phyloP scores from a whole-genome alignment of 129 eudicot genomes.

The Tagetes patula region DNA sequence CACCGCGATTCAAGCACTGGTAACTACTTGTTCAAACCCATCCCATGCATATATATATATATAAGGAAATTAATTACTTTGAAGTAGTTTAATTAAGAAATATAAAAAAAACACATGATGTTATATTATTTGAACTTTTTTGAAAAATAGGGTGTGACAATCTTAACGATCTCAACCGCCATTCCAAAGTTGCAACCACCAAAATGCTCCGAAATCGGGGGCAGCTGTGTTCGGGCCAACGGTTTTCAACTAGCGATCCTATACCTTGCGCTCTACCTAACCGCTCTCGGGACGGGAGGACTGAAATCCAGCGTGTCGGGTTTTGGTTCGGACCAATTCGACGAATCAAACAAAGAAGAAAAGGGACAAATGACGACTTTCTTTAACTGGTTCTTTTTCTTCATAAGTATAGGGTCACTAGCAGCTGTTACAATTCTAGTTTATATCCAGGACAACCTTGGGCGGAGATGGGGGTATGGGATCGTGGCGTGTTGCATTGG shows the following conservation, averaged over 20 bases:
- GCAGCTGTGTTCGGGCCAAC: constrained; percentile 57
- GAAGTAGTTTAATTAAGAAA: too few relatives aligned
- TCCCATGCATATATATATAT: too few relatives aligned
- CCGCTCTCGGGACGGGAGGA: constrained; percentile 97
- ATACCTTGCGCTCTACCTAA: constrained; percentile 69
- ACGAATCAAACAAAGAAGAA: constrained; percentile 64
- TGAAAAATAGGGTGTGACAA: constrained; percentile 65
- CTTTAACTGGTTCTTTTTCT: constrained; percentile 96
- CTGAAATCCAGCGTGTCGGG: constrained; percentile 92
- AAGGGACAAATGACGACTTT: constrained; percentile 65
- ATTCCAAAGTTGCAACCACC: constrained; percentile 89
- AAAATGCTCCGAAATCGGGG: constrained; percentile 44
- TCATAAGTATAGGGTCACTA: constrained; percentile 84
- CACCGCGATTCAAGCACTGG: constrained; percentile 76
- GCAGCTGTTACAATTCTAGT: constrained; percentile 81
- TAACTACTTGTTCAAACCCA: constrained; percentile 30
- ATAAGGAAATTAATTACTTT: too few relatives aligned
- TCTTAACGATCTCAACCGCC: constrained; percentile 75
- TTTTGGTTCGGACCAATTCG: constrained; percentile 93
- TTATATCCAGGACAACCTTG: constrained; percentile 80
- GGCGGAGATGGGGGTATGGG: constrained; percentile 92
- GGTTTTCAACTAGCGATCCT: constrained; percentile 55
- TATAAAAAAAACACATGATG: too few relatives aligned
- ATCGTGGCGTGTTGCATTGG: constrained; percentile 67
- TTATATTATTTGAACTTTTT: not conserved